Percentiles rank a stretch among this genome's conserved stretches.
phyloP scores from a whole-genome alignment of 2,329 filamentous ascomycete species.

The Pseudofabraea citricarpa region DNA sequence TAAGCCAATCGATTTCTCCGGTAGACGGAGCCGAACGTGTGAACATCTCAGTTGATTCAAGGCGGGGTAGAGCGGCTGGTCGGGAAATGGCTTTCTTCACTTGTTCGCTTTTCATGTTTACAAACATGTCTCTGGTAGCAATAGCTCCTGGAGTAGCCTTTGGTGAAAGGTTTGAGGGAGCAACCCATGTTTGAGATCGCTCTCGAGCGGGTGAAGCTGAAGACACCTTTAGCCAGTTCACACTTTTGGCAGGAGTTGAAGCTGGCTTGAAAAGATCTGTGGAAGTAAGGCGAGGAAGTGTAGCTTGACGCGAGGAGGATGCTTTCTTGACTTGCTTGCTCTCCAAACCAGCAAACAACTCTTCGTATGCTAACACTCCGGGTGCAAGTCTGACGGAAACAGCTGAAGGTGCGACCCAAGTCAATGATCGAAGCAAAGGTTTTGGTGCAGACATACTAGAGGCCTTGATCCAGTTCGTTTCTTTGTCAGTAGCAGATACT shows the following conservation, averaged over 20 bases:
- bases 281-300: not conserved
- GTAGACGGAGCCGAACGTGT: not conserved
- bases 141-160: not conserved
- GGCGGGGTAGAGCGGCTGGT: slow-evolving; percentile 4
- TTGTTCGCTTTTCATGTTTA: slow-evolving; percentile 6
- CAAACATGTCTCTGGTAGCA: slow-evolving; percentile 12
- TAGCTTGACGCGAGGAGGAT: not conserved
- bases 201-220: too few species aligned
- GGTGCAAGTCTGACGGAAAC: not conserved
- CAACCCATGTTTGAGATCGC: too few species aligned
- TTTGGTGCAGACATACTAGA: too few species aligned
- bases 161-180: not conserved
- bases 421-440: too few species aligned
- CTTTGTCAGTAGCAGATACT: not conserved
- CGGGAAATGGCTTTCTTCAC: slow-evolving; percentile 7
- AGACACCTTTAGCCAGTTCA: too few species aligned
- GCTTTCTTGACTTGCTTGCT: too few species aligned
- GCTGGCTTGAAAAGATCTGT: not conserved
- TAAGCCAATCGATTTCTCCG: not conserved
- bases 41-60: slow-evolving; percentile 15
- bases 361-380: not conserved
- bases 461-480: not conserved
- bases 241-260: not conserved
- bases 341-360: not conserved
- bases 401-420: not conserved